Conservation (phyloP, 495 filamentous ascomycete species). For the Patellaria atrata region DNA sequence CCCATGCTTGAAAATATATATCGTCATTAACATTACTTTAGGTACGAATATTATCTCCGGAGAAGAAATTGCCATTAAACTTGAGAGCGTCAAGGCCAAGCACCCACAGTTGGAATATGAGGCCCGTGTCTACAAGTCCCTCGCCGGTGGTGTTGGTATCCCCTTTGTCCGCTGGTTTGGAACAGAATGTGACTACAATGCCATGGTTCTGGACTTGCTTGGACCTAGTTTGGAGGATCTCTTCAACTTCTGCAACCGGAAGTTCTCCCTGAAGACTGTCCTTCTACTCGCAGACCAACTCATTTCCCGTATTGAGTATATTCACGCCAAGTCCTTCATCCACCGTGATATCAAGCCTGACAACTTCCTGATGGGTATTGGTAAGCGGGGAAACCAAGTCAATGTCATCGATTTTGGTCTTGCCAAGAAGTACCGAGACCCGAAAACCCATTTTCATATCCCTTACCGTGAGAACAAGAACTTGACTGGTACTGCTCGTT, state of each 20-base stretch:
- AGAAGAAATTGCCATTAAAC: slow-evolving; percentile 99
- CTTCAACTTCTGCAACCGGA: slow-evolving; percentile 99
- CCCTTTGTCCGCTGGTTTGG: slow-evolving; percentile 99
- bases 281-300: slow-evolving; percentile 94
- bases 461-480: slow-evolving; percentile 99
- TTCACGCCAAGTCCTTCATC: slow-evolving; percentile 99
- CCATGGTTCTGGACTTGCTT: slow-evolving; percentile 97
- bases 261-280: slow-evolving; percentile 99
- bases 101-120: slow-evolving; percentile 99
- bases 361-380: slow-evolving; percentile 99
- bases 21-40: slow-evolving; percentile 20
- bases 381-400: slow-evolving; percentile 99
- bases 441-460: slow-evolving; percentile 99
- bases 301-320: slow-evolving; percentile 99
- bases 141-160: slow-evolving; percentile 96
- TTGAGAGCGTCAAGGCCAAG: slow-evolving; percentile 99
- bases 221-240: slow-evolving; percentile 96
- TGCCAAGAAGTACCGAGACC: slow-evolving; percentile 99
- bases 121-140: slow-evolving; percentile 97
- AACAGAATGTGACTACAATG: slow-evolving; percentile 99
- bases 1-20: neutral
- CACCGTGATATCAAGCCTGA: slow-evolving; percentile 99
- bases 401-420: slow-evolving; percentile 99
- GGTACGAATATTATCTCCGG: slow-evolving; percentile 99
- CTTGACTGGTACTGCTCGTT: slow-evolving; percentile 95